phyloP scores from a whole-genome alignment of 345 rosid species.

The Cardamine occulta region DNA sequence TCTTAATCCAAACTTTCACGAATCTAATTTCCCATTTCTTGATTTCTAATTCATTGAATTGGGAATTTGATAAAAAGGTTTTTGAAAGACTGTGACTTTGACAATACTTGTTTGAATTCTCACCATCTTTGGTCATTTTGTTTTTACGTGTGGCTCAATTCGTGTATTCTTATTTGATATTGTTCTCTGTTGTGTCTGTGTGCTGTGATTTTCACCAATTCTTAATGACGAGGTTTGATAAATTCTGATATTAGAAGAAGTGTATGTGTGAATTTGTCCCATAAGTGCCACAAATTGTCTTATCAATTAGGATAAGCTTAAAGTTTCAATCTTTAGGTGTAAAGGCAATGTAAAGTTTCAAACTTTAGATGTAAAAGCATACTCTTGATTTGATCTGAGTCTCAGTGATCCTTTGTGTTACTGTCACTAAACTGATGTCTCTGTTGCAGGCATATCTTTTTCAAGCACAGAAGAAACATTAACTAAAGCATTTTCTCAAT shows the following conservation, averaged over 20 bases:
- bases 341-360: constrained; percentile 7
- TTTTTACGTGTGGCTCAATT: neutral
- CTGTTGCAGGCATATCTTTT: constrained; percentile 53
- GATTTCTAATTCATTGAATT: neutral
- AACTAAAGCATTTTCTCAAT: constrained; percentile 59
- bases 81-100: neutral
- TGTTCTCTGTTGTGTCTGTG: neutral
- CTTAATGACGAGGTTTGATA: neutral
- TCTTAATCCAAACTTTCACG: neutral
- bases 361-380: constrained; percentile 8
- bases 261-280: neutral
- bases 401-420: neutral
- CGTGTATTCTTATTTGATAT: neutral
- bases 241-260: neutral
- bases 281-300: neutral
- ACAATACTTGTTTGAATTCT: neutral
- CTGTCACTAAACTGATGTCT: neutral
- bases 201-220: neutral
- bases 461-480: constrained; percentile 52
- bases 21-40: constrained; percentile 7
- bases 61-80: neutral
- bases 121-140: neutral
- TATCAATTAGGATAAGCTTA: neutral
- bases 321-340: constrained; percentile 18
- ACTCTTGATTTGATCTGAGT: neutral